Evolutionary conservation across 2,329 filamentous ascomycete species (phyloP).

Genomic region (Grosmannia serpens): DNA sequence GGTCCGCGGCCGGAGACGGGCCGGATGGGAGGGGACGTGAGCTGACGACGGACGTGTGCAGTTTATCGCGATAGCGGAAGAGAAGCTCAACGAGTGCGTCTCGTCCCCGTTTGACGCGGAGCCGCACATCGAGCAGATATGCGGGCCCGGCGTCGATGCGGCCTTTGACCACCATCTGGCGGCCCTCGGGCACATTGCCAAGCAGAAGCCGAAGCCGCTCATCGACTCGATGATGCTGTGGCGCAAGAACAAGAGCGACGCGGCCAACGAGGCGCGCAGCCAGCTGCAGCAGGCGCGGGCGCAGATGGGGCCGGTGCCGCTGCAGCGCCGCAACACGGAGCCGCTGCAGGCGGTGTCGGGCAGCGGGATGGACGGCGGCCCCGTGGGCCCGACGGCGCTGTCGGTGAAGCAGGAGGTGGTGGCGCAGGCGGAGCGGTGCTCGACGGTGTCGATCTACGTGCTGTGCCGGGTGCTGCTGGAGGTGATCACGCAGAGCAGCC

Average conservation of each 20-base stretch:
- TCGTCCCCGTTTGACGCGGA: conserved; percentile 69
- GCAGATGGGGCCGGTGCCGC: conserved; percentile 28
- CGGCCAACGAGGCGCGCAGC: conserved; percentile 56
- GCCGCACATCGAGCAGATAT: conserved; percentile 77
- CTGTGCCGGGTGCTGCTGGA: conserved; percentile 88
- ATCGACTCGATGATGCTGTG: conserved; percentile 98
- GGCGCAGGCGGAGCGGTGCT: conserved; percentile 72
- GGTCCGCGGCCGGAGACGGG: neutral
- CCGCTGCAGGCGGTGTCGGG: conserved; percentile 37
- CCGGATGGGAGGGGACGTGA: neutral
- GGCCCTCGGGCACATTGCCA: conserved; percentile 87
- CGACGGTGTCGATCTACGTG: conserved; percentile 91
- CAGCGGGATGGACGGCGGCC: conserved; percentile 18
- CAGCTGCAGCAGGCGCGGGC: conserved; percentile 43
- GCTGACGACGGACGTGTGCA: neutral
- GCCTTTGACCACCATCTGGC: conserved; percentile 90
- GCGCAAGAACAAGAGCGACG: conserved; percentile 92
- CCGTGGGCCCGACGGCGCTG: conserved; percentile 26
- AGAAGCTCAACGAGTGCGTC: conserved; percentile 85
- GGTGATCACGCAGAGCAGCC: conserved; percentile 80
- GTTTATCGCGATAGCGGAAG: conserved; percentile 94
- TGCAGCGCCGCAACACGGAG: conserved; percentile 65
- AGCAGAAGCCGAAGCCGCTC: conserved; percentile 83
- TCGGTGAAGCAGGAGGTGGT: conserved; percentile 57
- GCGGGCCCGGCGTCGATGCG: conserved; percentile 77